These are phyloP conservation scores for Nothomitra cinnamomea DNA, from an alignment of 2,329 filamentous ascomycete species.

Conservation along the genomic window DNA sequence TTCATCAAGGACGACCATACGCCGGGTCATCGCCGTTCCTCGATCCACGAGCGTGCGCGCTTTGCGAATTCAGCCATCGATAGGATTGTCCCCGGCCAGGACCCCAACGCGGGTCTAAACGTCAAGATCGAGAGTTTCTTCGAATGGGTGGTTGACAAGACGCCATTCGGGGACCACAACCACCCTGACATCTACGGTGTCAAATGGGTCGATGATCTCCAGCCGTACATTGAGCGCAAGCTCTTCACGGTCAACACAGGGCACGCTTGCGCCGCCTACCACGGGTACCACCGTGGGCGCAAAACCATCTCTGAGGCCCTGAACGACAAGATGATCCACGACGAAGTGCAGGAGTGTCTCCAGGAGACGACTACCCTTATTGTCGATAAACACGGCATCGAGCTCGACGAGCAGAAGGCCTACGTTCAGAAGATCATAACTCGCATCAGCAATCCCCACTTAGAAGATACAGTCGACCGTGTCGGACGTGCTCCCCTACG, in stretches of 20 bases:
- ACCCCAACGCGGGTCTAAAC: slow-evolving; percentile 60
- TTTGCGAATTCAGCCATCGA: slow-evolving; percentile 98
- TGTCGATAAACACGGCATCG: slow-evolving; percentile 69
- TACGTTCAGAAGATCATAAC: slow-evolving; percentile 88
- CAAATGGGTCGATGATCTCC: slow-evolving; percentile 81
- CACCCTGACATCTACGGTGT: slow-evolving; percentile 69
- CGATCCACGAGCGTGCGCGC: slow-evolving; percentile 57
- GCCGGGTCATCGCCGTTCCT: slow-evolving; percentile 44
- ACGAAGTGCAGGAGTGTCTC: slow-evolving; percentile 63
- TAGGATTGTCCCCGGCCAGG: slow-evolving; percentile 89
- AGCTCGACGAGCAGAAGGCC: slow-evolving; percentile 53
- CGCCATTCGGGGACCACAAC: slow-evolving; percentile 57
- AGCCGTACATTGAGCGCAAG: slow-evolving; percentile 97
- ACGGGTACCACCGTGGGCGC: slow-evolving; percentile 75
- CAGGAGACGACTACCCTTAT: slow-evolving; percentile 78
- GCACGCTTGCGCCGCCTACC: slow-evolving; percentile 91
- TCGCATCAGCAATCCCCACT: slow-evolving; percentile 82
- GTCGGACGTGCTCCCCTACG: slow-evolving; percentile 87
- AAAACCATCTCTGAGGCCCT: slow-evolving; percentile 80
- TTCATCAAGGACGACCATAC: slow-evolving; percentile 70
- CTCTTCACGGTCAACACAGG: slow-evolving; percentile 98
- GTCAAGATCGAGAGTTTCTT: slow-evolving; percentile 97
- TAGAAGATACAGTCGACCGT: slow-evolving; percentile 86
- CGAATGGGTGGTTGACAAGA: slow-evolving; percentile 91
- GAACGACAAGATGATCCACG: slow-evolving; percentile 60